A percentile compares a stretch with the other conserved stretches of the same genome.
phyloP scores from a whole-genome alignment of 495 filamentous ascomycete genomes.

The Daldinia concentrica region DNA sequence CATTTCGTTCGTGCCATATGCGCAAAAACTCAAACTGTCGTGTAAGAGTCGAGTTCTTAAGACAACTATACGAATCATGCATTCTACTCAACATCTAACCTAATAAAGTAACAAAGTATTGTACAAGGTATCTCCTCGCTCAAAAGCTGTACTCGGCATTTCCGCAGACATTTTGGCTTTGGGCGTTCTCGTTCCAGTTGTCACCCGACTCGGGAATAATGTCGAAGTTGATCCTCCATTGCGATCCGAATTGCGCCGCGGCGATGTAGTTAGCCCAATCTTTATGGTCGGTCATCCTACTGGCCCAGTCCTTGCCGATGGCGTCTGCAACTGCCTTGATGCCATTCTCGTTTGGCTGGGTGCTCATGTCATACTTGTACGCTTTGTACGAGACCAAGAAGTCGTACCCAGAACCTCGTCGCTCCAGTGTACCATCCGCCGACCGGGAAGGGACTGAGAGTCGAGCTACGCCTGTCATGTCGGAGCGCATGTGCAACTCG shows the following conservation, averaged over 20 bases:
- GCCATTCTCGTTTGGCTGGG: background rate
- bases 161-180: background rate
- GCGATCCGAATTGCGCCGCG: background rate
- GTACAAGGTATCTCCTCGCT: background rate
- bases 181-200: background rate
- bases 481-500: background rate
- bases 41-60: no score
- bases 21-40: no score
- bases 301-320: background rate
- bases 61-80: background rate
- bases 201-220: background rate
- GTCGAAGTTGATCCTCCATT: background rate
- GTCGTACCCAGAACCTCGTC: background rate
- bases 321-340: background rate
- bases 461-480: background rate
- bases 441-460: background rate
- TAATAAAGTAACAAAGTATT: background rate
- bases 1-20: no score
- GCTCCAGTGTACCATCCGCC: background rate
- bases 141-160: background rate
- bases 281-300: background rate
- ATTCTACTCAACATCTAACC: no score
- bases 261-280: background rate
- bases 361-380: background rate
- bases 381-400: background rate